Evolutionary conservation across 2,329 filamentous ascomycete genomes (phyloP), one percentile per base, ranked within the genome.

Genomic region (Cladosporium phlei): DNA sequence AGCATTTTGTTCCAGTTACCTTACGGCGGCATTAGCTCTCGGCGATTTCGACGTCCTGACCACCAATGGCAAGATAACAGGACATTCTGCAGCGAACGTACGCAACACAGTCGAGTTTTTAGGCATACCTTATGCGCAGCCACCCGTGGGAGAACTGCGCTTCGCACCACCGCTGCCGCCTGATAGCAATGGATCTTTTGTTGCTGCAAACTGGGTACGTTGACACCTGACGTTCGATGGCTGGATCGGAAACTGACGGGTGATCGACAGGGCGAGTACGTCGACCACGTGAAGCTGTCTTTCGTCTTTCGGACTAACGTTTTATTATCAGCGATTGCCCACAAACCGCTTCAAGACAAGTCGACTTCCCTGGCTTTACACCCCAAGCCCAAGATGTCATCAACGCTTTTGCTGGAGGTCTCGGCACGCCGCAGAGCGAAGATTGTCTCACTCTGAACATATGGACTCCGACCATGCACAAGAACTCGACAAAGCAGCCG

Each of bases 381-480:
- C 27, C 45, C 10, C 45, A 47, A 24, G 45, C 45, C 22, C 35
- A 47, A 20, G n/a, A 21, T 6, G 34, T 47, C 19, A 47, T 47
- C 11, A 34, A 47, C 12, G 34, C 34, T 9, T 47, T 47, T n/a
- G 37, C 37, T 2, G 27, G 37, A 4, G 37, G 35, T 27, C 25
- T 14, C 14, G 45, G 35, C 29, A 47, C 35, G 4, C 45, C 22
- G 1, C 45, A 47, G 8, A 43, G 55, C 35, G 58, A 65, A 48
- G 66, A 67, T 43, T 68, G 65, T 50, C 51, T 68, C 46, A 62
- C 59, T 8, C 42, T 68, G 20, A 67, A 68, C 38, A 53, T 67
- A 11, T 67, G 64, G 64, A 49, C 55, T 1, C 68, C 68, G 5
- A 21, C 16, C 17, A n/a, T 22, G 4, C n/a, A 11, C 4, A 24